Percentiles rank a stretch among this genome's conserved stretches.
phyloP scores from a whole-genome alignment of 805 yeast species.

The Kuraishia ogatae region DNA sequence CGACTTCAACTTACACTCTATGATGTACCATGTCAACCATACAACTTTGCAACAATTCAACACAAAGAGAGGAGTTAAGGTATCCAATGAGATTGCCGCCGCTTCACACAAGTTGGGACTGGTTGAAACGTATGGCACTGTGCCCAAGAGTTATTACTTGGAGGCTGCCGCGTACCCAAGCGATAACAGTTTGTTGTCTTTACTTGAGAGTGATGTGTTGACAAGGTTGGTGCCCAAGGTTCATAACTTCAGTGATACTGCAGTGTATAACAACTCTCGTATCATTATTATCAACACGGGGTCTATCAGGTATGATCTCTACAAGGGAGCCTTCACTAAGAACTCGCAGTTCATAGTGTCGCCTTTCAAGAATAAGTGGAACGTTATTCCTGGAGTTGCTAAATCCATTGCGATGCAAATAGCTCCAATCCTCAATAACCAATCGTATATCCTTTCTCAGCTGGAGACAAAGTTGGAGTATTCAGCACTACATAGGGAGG shows the following conservation, averaged over 20 bases:
- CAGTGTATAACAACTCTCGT: constrained; percentile 24
- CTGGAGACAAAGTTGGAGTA: not conserved
- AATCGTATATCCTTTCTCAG: constrained; percentile 31
- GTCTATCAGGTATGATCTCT: constrained; percentile 77
- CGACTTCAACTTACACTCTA: constrained; percentile 72
- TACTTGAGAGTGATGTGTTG: constrained; percentile 51
- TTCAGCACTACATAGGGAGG: not conserved
- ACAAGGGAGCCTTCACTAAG: constrained; percentile 73
- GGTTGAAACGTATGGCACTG: constrained; percentile 51
- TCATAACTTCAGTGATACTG: constrained; percentile 8
- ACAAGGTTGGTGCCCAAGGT: constrained; percentile 20
- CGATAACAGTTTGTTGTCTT: constrained; percentile 44
- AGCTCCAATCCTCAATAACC: constrained; percentile 47
- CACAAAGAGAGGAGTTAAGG: constrained; percentile 44
- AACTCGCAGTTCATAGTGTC: constrained; percentile 79
- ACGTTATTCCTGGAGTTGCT: constrained; percentile 50
- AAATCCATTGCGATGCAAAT: constrained; percentile 45
- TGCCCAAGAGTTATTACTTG: constrained; percentile 59
- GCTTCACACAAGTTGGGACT: constrained; percentile 43
- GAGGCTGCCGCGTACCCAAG: constrained; percentile 59
- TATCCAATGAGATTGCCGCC: constrained; percentile 34
- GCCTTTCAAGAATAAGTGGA: constrained; percentile 82
- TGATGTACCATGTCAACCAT: constrained; percentile 48
- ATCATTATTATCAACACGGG: constrained; percentile 77
- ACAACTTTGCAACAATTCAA: constrained; percentile 27